Evolutionary conservation across 2,329 filamentous ascomycete genomes (phyloP).

Genomic region (Zasmidium citrigriseum): DNA sequence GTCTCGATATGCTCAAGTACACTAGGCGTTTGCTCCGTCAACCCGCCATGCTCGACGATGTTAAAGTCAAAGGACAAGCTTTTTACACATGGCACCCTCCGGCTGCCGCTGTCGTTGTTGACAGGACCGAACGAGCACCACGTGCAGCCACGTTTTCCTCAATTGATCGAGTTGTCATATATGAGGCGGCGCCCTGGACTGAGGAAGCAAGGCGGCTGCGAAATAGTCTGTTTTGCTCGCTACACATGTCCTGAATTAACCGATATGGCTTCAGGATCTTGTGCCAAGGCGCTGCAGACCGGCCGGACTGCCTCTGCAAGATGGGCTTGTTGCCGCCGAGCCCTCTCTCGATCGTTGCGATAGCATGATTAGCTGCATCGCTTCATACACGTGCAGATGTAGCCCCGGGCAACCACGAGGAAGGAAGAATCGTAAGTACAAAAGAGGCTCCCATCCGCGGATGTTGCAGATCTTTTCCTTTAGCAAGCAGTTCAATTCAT

Average conservation of each 20-base stretch:
- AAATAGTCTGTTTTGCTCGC: too few relatives aligned
- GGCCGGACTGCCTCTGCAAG: background rate
- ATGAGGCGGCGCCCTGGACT: background rate
- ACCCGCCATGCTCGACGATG: background rate
- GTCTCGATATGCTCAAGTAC: background rate
- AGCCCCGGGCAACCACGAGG: too few relatives aligned
- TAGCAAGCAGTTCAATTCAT: background rate
- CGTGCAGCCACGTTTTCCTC: background rate
- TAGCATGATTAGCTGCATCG: too few relatives aligned
- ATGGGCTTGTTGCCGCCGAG: background rate
- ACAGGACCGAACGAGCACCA: background rate
- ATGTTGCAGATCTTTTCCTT: background rate
- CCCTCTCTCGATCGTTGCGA: too few relatives aligned
- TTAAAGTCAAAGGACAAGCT: background rate
- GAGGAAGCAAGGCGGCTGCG: too few relatives aligned
- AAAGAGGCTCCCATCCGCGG: background rate
- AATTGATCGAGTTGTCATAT: background rate
- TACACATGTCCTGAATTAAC: background rate
- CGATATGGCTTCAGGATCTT: background rate
- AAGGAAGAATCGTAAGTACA: too few relatives aligned
- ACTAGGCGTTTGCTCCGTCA: background rate
- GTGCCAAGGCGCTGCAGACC: background rate
- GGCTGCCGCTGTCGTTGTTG: background rate
- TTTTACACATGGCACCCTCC: background rate
- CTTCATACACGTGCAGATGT: too few relatives aligned